A percentile compares a stretch with the other conserved stretches of the same genome.
These are phyloP conservation scores for Linderina pennispora DNA, from an alignment of 192 early-diverging fungal species.

Conservation along the genomic window DNA sequence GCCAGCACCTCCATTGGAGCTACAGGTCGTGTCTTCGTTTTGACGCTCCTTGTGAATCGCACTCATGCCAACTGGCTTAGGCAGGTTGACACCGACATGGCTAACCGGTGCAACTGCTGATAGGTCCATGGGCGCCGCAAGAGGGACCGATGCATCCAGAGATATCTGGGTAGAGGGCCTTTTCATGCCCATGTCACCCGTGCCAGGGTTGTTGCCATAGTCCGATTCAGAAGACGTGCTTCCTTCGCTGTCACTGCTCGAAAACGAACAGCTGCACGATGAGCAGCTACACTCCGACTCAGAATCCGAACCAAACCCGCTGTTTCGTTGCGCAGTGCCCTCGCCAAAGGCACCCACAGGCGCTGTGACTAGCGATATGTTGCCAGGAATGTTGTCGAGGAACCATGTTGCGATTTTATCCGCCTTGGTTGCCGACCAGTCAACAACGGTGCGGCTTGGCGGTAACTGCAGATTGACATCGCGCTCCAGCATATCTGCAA, in stretches of 20 bases:
- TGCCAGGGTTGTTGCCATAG: not conserved
- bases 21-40: not conserved
- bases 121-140: not conserved
- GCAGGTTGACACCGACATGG: not conserved
- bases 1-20: too few relatives aligned
- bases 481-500: conserved; percentile 8
- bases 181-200: too few relatives aligned
- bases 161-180: not conserved
- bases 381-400: conserved; percentile 45
- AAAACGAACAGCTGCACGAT: conserved; percentile 38
- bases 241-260: conserved; percentile 7
- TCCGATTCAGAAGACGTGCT: not conserved
- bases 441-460: conserved; percentile 34
- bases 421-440: conserved; percentile 32
- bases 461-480: conserved; percentile 20
- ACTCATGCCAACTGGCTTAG: not conserved
- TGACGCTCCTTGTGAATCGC: not conserved
- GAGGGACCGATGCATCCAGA: not conserved
- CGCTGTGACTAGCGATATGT: conserved; percentile 32
- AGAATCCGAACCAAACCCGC: conserved; percentile 13
- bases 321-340: conserved; percentile 14
- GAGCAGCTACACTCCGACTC: conserved; percentile 24
- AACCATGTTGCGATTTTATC: conserved; percentile 48
- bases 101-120: not conserved
- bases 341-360: conserved; percentile 24